Base-by-base conservation (phyloP, 2,329 filamentous ascomycete genomes). In the Chaetomium globosum region DNA sequence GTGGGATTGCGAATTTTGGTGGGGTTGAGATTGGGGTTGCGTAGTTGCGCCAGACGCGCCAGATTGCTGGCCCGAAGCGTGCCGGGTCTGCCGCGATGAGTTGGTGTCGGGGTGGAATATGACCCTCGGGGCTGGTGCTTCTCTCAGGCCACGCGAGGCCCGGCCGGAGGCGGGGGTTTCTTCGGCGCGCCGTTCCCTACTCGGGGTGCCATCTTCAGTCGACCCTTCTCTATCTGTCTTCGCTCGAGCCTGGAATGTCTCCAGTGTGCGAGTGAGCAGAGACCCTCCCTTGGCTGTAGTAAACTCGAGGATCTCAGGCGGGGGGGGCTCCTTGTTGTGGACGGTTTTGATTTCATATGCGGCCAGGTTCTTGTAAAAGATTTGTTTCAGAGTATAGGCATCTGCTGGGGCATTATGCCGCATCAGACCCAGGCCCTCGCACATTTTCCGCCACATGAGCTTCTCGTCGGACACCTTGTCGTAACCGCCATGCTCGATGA, bases 361-460 rank as follows among this genome's bases (percentile, higher is more conserved):
- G 13, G 90, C 89, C 53, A 97, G 84, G 73, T 94, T 92, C 77
- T 92, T 93, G 81, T 96, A 96, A 80, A 95, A 97, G 68, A 90
- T 88, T 63, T 90, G 89, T 79, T 97, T 97, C 63, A 96, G 81
- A 65, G 90, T 85, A 78, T 96, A 96, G 16, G 92, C 92, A 65
- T 92, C 87, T n/a, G 92, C 91, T 7, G 92, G 84, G 68, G 91
- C 87, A 74, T 94, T 93, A 72, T 85, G 83, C 63, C 87, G 88
- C 73, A 87, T 87, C 68, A 93, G 85, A 58, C 91, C 87, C 64
- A 96, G 89, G 71, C 93, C 88, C 61, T 88, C 83, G 13, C 89
- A 91, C 72, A 96, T 84, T 71, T 87, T 87, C 69, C 92, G 86
- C 93, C 93, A 97, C 59, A 91, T 90, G 69, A 96, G 84, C 80